phyloP scores from a whole-genome alignment of 202 grass and related monocot genomes.

The Setaria italica region DNA sequence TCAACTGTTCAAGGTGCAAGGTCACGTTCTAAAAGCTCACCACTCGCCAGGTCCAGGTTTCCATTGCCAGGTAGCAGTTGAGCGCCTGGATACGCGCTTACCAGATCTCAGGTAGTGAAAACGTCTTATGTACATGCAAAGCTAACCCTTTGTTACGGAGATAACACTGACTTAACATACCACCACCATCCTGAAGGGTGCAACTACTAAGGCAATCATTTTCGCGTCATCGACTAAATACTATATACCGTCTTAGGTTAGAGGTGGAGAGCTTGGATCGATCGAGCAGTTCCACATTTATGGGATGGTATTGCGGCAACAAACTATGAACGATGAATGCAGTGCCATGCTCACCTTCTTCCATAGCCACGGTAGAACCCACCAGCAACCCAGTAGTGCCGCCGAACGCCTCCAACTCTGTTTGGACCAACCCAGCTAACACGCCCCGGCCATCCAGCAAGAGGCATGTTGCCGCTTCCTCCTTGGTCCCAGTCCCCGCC shows the following conservation, averaged over 20 bases:
- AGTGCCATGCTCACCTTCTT: conserved; percentile 46
- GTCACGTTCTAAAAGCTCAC: background rate
- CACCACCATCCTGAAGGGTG: background rate
- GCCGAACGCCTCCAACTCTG: conserved; percentile 42
- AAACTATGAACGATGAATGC: conserved; percentile 8
- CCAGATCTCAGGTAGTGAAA: background rate
- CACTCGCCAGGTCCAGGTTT: background rate
- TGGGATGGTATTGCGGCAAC: background rate
- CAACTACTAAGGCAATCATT: background rate
- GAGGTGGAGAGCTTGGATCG: no score
- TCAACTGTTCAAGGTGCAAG: background rate
- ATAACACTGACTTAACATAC: background rate
- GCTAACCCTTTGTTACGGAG: background rate
- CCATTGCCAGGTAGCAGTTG: background rate
- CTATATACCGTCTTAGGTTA: background rate
- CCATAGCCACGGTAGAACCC: conserved; percentile 69
- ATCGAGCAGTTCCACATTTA: background rate
- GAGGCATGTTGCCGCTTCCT: conserved; percentile 41
- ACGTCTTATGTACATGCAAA: conserved; percentile 27
- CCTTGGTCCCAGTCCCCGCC: conserved; percentile 41
- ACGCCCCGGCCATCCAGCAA: conserved; percentile 1
- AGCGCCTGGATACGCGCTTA: background rate
- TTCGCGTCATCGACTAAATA: background rate
- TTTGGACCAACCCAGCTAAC: conserved; percentile 43
- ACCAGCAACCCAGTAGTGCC: conserved; percentile 53